Percentiles rank a stretch among this genome's conserved stretches.
Conservation (phyloP, 1,284 basidiomycete genomes). For the Athelia sp. region DNA sequence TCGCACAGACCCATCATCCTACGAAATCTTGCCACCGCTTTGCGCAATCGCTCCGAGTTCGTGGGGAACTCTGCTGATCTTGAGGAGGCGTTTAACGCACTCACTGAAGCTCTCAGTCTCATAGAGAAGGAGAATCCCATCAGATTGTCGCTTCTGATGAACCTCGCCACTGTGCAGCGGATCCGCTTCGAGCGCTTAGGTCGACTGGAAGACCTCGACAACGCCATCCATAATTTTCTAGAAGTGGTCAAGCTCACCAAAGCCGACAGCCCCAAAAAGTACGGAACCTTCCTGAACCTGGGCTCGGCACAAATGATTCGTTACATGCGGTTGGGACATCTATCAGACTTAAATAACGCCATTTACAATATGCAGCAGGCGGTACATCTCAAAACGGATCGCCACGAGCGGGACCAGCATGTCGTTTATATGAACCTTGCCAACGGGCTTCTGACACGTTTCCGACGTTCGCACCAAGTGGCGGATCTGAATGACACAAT, state of each 20-base stretch:
- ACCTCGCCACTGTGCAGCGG: neutral
- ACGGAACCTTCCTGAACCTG: neutral
- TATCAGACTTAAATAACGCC: neutral
- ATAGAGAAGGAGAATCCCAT: neutral
- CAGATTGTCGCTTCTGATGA: neutral
- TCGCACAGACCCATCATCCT: neutral
- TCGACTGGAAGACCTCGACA: neutral
- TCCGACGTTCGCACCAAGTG: neutral
- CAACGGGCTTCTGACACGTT: neutral
- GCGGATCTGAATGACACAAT: slow-evolving; percentile 7
- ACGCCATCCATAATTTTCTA: neutral
- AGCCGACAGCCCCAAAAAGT: neutral
- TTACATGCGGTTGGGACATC: neutral
- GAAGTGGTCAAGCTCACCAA: too few species aligned
- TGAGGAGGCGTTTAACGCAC: neutral
- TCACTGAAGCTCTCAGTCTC: neutral
- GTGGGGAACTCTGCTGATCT: neutral
- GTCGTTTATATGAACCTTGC: neutral
- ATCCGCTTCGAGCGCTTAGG: neutral
- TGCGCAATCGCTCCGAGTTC: neutral
- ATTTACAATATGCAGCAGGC: neutral
- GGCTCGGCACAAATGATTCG: neutral
- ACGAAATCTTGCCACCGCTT: neutral
- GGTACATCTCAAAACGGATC: neutral
- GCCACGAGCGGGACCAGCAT: neutral